Evolutionary conservation across 805 yeast species (phyloP), one percentile per base, ranked within the genome.

Genomic region (Scheffersomyces lignosus): DNA sequence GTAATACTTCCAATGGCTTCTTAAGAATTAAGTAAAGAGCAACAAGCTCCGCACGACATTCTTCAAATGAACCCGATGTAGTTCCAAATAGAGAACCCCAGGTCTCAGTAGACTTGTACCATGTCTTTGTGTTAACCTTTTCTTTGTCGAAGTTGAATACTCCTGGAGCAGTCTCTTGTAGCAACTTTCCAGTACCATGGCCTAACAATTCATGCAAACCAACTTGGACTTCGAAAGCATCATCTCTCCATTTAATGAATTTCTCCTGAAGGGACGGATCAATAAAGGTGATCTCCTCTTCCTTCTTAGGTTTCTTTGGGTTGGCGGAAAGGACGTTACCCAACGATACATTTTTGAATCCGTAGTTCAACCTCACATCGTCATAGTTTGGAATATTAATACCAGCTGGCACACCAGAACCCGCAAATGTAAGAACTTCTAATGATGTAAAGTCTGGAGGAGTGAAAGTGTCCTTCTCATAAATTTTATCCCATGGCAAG

Each of bases 401-500:
- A 36, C 96, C 96, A 0, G 95, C 95, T 12, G 96, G 96, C 35
- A 86, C 80, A 31, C 96, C 96, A 25, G 89, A 79, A 3, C 95
- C 91, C 0, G 95, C 87, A 70, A 88, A 87, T 1, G 96, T 84
- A 53, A 88, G 69, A 3, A 88, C 96, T 62, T 88, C 96, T 50
- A 88, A 71, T 1, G 95, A 86, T 4, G 96, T 87, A 64, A 88
- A 88, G 62, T 88, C 96, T 15, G 96, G 96, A 17, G 96, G 91
- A 33, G 87, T 82, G 61, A 88, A 88, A n/a, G 55, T 73, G 55
- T 86, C 93, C 61, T 88, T 88, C 61, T 88, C 96, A 55, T 71
- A 87, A 16, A 72, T 76, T 38, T 67, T 58, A 40, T 73, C 75
- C 96, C 96, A 88, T 18, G 96, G 96, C 48, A 88, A 72, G 47